These are phyloP conservation scores for Trifolium dubium DNA, from an alignment of 306 rosid genomes.

Conservation along the genomic window DNA sequence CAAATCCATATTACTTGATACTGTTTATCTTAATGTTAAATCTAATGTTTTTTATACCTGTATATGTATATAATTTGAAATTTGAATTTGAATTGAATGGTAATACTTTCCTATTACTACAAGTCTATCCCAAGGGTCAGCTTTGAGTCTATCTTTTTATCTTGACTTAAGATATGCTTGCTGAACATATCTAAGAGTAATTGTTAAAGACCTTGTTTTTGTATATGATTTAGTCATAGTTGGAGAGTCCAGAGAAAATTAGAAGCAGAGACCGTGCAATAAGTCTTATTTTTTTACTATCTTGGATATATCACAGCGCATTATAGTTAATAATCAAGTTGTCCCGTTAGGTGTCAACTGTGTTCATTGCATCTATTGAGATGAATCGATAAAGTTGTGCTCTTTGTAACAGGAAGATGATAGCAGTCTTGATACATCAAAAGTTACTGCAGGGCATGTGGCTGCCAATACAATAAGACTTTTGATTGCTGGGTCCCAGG, in stretches of 20 bases:
- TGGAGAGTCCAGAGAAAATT: not conserved
- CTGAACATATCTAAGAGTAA: not conserved
- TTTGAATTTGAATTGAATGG: not conserved
- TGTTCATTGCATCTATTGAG: slow-evolving; percentile 8
- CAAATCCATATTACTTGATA: not conserved
- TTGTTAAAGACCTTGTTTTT: slow-evolving; percentile 5
- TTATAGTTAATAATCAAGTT: slow-evolving; percentile 17
- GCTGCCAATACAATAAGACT: slow-evolving; percentile 95
- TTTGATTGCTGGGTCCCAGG: slow-evolving; percentile 96
- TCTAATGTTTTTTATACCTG: not conserved
- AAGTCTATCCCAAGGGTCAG: not conserved
- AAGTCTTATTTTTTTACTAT: slow-evolving; percentile 7
- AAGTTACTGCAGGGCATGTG: slow-evolving; percentile 79
- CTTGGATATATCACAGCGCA: slow-evolving; percentile 1
- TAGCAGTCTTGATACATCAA: slow-evolving; percentile 61
- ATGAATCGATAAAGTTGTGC: slow-evolving; percentile 19
- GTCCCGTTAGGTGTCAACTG: slow-evolving; percentile 28
- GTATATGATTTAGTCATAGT: not conserved
- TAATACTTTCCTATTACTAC: not conserved
- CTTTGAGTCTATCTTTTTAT: slow-evolving; percentile 9
- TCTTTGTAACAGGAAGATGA: slow-evolving; percentile 76
- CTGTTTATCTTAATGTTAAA: not conserved
- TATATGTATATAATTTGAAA: not conserved
- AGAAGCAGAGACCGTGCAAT: not conserved
- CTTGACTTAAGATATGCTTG: not conserved